Evolutionary conservation across 192 early-diverging fungal genomes (phyloP).

Genomic region (Tieghemiomyces parasiticus): DNA sequence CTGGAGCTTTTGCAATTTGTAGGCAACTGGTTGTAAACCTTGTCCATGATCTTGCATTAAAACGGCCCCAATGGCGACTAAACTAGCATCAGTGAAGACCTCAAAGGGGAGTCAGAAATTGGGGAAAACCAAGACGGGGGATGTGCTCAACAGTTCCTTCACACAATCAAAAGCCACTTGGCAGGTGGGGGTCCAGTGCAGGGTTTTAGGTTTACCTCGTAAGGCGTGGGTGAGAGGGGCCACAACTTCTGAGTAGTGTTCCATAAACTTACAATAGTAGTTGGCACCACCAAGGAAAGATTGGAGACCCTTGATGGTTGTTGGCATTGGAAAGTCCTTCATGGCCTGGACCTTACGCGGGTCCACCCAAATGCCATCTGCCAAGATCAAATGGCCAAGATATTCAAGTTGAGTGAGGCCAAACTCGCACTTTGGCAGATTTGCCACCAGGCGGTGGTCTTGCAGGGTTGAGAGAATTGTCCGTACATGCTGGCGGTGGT

Average conservation of each 20-base stretch:
- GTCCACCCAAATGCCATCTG: slow-evolving; percentile 14
- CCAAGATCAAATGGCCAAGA: slow-evolving; percentile 17
- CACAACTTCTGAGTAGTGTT: not conserved
- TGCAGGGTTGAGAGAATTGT: slow-evolving; percentile 11
- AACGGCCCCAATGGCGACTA: not conserved
- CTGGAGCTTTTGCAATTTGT: not conserved
- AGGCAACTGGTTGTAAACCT: not conserved
- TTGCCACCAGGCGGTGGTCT: slow-evolving; percentile 12
- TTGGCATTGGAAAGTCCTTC: not conserved
- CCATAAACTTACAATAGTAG: slow-evolving; percentile 6
- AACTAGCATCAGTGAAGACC: not conserved
- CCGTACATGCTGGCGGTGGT: slow-evolving; percentile 11
- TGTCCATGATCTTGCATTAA: not conserved
- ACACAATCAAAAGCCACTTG: not conserved
- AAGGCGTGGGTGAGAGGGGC: not conserved
- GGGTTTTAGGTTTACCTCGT: not conserved
- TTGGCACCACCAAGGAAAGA: not conserved
- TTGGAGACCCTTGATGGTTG: not conserved
- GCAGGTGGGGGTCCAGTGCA: not conserved
- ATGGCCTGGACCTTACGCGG: slow-evolving; percentile 14
- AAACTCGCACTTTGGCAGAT: slow-evolving; percentile 13
- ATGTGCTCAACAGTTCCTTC: not conserved
- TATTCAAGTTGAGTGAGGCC: slow-evolving; percentile 11
- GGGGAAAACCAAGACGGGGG: not conserved
- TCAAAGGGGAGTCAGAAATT: not conserved